Base-by-base conservation (phyloP, 2,329 filamentous ascomycete species). In the Drechmeria coniospora region DNA sequence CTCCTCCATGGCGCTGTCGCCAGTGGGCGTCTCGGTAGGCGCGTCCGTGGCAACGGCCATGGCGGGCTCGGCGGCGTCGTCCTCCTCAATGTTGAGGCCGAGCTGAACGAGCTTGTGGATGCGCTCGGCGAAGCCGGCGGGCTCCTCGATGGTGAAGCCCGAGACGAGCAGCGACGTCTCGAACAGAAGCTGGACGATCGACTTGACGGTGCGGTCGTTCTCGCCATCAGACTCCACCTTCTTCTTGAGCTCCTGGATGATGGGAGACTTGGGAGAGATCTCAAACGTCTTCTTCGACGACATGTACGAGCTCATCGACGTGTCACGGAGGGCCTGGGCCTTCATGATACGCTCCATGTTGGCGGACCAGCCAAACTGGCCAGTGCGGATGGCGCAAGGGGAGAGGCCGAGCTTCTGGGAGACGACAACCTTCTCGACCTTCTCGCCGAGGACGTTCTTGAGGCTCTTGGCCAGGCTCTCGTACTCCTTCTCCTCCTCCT, bases 271-370 rank as follows among this genome's bases (percentile, higher is more conserved):
- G 59, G 90, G 90, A n/a, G 90, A 95, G 63, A 98, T 95, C 71
- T 98, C 90, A 46, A 98, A 95, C 18, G 90, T 98, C 83, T 98
- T 98, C 86, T 98, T 98, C 57, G 87, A 95, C 43, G 83, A 92
- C 90, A 98, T 98, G 81, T 98, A 98, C 49, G 83, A 92, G 64
- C 74, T 83, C 90, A 98, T 98, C 51, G 86, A 94, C 45, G 90
- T 98, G 68, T 98, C 90, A 67, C 90, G 90, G 51, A 98, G 87
- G 53, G 90, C 90, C 72, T 98, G 90, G 16, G 90, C 90, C 79
- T 98, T 98, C 90, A 98, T 98, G 77, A 98, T 98, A 71, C 90
- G 90, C 75, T 98, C 90, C 90, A 98, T 98, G 76, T 98, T 98
- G 56, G 90, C 90, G 32, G 87, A 95, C 90, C 90, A 98, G 64